Evolutionary conservation across 108 stramenopile genomes (phyloP), one percentile per base, ranked within the genome.

Genomic region (Conticribra weissflogii): DNA sequence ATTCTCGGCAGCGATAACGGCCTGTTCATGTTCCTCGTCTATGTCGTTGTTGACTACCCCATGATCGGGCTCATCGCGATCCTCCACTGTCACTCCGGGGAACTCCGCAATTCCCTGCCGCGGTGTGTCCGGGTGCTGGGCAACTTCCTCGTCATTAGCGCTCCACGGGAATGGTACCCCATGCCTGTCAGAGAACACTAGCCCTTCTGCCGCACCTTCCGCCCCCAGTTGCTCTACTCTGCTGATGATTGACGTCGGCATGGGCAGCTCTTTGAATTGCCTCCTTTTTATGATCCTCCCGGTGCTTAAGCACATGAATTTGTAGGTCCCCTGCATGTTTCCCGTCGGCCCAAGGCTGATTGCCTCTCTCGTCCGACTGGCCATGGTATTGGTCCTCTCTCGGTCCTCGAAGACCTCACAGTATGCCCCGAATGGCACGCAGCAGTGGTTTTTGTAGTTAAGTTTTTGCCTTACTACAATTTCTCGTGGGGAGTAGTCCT

Each of bases 251-350:
- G 23, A 36, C 14, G 34, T 36, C 3, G 58, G 31, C 21, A 36
- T 18, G 34, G 58, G 58, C 33, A 59, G 44, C 3, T 7, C 16
- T 55, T 50, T 53, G 9, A 23, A 76, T 29, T 5, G 2, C 16
- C 65, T 41, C 3, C 71, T 70, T 18, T 15, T 61, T 31, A 79
- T 54, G 0, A 41, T 55, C 41, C 44, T 36, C 12, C 86, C 72
- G 5, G 82, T 76, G 3, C 14, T 46, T 0, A 81, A 59, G 45
- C 19, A 48, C 0, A 62, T 28, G 19, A 86, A 83, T 18, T 76
- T 66, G 16, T 83, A 61, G 0, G 61, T 66, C 0, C 84, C 83
- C 62, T 85, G 84, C 7, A 22, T 29, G n/a, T n/a, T n/a, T n/a
- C n/a, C n/a, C n/a, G n/a, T n/a, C n/a, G n/a, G n/a, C n/a, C n/a